Conservation (phyloP, 2,329 filamentous ascomycete species). For the Setomelanomma holmii region DNA sequence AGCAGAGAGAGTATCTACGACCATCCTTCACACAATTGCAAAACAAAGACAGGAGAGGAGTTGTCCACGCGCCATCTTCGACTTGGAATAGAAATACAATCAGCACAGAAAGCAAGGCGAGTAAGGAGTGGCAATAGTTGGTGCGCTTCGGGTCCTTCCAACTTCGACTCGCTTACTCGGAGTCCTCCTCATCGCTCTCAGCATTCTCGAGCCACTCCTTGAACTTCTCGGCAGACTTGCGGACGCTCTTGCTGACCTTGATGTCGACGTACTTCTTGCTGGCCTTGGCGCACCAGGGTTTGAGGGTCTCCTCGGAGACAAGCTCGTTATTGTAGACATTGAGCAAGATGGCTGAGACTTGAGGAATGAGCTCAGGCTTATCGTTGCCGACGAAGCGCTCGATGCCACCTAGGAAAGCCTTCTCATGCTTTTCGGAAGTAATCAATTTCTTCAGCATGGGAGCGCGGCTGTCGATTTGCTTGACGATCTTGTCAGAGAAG, state of each 20-base stretch:
- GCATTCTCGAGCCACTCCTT: slow-evolving; percentile 87
- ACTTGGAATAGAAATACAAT: slow-evolving; percentile 10
- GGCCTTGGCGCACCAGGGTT: slow-evolving; percentile 90
- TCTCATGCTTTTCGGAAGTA: slow-evolving; percentile 91
- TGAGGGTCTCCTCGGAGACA: slow-evolving; percentile 84
- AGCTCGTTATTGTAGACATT: slow-evolving; percentile 91
- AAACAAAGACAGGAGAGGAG: slow-evolving; percentile 26
- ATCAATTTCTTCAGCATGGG: slow-evolving; percentile 91
- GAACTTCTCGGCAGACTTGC: slow-evolving; percentile 93
- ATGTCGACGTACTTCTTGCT: slow-evolving; percentile 99
- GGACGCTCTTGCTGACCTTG: slow-evolving; percentile 89
- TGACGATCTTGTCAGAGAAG: slow-evolving; percentile 87
- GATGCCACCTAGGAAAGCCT: slow-evolving; percentile 91
- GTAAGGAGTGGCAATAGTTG: slow-evolving; percentile 15
- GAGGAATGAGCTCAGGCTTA: slow-evolving; percentile 76
- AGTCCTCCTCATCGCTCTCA: slow-evolving; percentile 63
- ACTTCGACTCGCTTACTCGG: slow-evolving; percentile 24
- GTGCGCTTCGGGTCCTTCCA: not conserved
- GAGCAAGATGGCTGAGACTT: slow-evolving; percentile 86
- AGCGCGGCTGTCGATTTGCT: slow-evolving; percentile 85
- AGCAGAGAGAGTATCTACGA: slow-evolving; percentile 18
- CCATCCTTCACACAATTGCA: slow-evolving; percentile 3
- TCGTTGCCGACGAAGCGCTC: slow-evolving; percentile 90
- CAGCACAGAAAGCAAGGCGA: slow-evolving; percentile 11
- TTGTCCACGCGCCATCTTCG: slow-evolving; percentile 24